These are phyloP conservation scores for Porphyrellus cyaneotinctus DNA, from an alignment of 768 basidiomycete species.

Conservation along the genomic window DNA sequence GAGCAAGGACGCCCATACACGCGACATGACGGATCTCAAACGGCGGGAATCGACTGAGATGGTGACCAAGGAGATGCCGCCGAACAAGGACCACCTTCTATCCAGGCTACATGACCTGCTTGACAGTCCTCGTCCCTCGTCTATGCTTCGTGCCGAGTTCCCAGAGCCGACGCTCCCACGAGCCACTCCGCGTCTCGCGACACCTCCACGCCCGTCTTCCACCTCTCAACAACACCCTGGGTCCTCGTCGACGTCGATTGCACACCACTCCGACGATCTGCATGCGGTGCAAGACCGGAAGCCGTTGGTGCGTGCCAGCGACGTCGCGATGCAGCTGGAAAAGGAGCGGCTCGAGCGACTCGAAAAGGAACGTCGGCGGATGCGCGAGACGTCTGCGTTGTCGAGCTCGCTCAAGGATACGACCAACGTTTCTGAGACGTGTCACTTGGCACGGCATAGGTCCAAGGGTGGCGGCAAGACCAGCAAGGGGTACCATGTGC, in stretches of 20 bases:
- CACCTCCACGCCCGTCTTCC: slow-evolving; percentile 23
- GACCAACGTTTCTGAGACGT: slow-evolving; percentile 24
- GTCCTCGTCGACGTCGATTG: slow-evolving; percentile 16
- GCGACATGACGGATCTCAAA: slow-evolving; percentile 25
- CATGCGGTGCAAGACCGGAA: slow-evolving; percentile 14
- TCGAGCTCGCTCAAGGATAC: slow-evolving; percentile 28
- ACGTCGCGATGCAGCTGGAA: slow-evolving; percentile 51
- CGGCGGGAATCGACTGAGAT: slow-evolving; percentile 18
- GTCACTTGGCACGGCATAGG: slow-evolving; percentile 19
- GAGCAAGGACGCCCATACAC: slow-evolving; percentile 11
- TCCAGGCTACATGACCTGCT: slow-evolving; percentile 47
- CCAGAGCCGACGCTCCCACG: slow-evolving; percentile 23
- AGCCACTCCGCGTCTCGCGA: slow-evolving; percentile 19
- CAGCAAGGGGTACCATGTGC: slow-evolving; percentile 8
- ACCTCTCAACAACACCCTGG: slow-evolving; percentile 16
- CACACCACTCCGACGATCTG: slow-evolving; percentile 14
- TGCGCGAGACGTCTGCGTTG: slow-evolving; percentile 13
- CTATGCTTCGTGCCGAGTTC: slow-evolving; percentile 30
- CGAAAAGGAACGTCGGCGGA: slow-evolving; percentile 29
- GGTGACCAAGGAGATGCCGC: slow-evolving; percentile 9
- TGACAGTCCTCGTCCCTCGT: slow-evolving; percentile 39
- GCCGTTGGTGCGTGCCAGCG: slow-evolving; percentile 47
- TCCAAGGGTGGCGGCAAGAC: slow-evolving; percentile 15
- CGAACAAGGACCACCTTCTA: slow-evolving; percentile 27
- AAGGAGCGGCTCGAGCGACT: slow-evolving; percentile 38